Conservation (phyloP, 768 basidiomycete species). For the Tricholoma matsutake region DNA sequence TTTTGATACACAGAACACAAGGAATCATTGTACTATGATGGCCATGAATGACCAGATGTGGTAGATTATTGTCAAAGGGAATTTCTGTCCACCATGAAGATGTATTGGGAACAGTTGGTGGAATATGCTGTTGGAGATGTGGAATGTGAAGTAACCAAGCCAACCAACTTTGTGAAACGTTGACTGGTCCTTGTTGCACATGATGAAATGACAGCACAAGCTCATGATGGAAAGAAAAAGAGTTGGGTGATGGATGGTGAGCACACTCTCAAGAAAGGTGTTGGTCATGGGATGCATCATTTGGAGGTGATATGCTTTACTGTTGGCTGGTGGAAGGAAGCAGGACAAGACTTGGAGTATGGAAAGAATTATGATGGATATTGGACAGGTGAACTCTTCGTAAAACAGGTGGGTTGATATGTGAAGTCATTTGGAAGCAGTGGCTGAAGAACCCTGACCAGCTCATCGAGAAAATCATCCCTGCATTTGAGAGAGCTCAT, state of each 20-base stretch:
- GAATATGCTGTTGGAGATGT: conserved; percentile 17
- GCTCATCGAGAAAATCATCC: conserved; percentile 27
- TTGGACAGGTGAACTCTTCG: conserved; percentile 31
- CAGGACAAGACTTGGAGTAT: conserved; percentile 34
- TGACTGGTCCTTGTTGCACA: conserved; percentile 27
- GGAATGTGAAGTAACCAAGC: conserved; percentile 8
- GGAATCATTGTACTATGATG: conserved; percentile 36
- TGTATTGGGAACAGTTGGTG: conserved; percentile 14
- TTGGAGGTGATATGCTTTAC: conserved; percentile 35
- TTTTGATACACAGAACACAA: conserved; percentile 23
- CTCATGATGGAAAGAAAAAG: conserved; percentile 30
- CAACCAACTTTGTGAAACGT: conserved; percentile 17
- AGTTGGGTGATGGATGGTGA: conserved; percentile 34
- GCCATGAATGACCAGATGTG: conserved; percentile 33
- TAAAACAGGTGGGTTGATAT: conserved; percentile 12
- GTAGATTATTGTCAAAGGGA: conserved; percentile 27
- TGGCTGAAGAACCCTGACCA: conserved; percentile 3
- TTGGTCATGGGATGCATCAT: conserved; percentile 34
- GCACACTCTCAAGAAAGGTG: conserved; percentile 32
- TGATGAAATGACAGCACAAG: conserved; percentile 40
- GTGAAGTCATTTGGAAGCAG: conserved; percentile 19
- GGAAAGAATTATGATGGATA: conserved; percentile 43
- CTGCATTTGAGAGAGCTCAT: conserved; percentile 28
- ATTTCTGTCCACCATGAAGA: conserved; percentile 27
- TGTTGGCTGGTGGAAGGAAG: conserved; percentile 28